Conservation (phyloP, 2,329 filamentous ascomycete genomes). For the Colletotrichum musicola region DNA sequence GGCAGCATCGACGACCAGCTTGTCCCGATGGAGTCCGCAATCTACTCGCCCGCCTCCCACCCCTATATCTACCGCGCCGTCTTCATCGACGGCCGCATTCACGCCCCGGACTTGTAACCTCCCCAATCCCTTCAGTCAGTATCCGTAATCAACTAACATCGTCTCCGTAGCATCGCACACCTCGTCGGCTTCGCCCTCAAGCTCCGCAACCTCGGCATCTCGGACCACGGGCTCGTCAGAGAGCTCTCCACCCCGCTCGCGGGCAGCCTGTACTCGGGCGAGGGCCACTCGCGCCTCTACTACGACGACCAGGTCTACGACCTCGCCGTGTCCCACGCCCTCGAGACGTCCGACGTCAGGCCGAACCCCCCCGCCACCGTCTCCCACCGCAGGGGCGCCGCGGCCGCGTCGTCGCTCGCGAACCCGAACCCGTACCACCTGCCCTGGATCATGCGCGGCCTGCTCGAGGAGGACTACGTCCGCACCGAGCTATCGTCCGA, state of each 20-base stretch:
- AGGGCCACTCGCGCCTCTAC: constrained; percentile 94
- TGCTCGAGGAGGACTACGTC: constrained; percentile 92
- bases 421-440: constrained; percentile 88
- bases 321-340: constrained; percentile 77
- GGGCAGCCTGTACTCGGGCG: constrained; percentile 90
- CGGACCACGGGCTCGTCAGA: constrained; percentile 92
- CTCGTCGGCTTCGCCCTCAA: constrained; percentile 94
- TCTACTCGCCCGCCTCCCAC: constrained; percentile 87
- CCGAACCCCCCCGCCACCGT: constrained; percentile 47
- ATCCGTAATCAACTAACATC: constrained; percentile 13
- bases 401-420: constrained; percentile 48
- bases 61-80: constrained; percentile 96
- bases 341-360: constrained; percentile 74
- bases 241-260: constrained; percentile 91
- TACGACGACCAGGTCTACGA: constrained; percentile 90
- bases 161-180: constrained; percentile 75
- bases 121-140: not conserved
- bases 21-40: constrained; percentile 89
- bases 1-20: constrained; percentile 98
- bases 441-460: constrained; percentile 94
- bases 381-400: constrained; percentile 37
- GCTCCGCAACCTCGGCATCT: constrained; percentile 90
- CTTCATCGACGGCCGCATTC: constrained; percentile 92
- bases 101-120: constrained; percentile 85
- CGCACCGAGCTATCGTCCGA: constrained; percentile 83